phyloP scores from a whole-genome alignment of 192 early-diverging fungal species.

The Backusella circina region DNA sequence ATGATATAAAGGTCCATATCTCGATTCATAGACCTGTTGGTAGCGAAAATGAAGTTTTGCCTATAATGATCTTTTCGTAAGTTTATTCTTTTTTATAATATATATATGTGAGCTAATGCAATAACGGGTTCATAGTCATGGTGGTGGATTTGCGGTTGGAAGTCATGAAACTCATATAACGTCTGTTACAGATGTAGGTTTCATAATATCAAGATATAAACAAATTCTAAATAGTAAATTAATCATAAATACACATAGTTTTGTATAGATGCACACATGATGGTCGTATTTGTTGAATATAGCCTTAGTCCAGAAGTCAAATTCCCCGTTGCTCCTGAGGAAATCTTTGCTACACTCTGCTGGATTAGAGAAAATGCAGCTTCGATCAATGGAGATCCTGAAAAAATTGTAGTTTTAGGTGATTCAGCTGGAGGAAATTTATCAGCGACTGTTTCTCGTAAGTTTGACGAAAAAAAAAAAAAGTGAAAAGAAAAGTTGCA shows the following conservation, averaged over 20 bases:
- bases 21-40: not conserved
- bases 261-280: not conserved
- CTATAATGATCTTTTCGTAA: not conserved
- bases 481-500: no score
- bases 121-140: not conserved
- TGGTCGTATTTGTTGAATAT: slow-evolving; percentile 5
- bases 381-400: not conserved
- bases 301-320: not conserved
- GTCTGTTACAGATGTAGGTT: not conserved
- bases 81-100: not conserved
- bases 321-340: slow-evolving; percentile 4
- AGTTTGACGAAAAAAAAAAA: not conserved
- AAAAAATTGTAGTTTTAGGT: slow-evolving; percentile 9
- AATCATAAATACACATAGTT: not conserved
- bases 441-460: not conserved
- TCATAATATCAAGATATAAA: not conserved
- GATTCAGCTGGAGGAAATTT: slow-evolving; percentile 24
- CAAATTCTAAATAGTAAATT: no score
- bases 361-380: not conserved
- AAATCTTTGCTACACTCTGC: slow-evolving; percentile 6
- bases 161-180: not conserved
- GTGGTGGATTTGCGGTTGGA: not conserved
- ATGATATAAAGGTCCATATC: not conserved
- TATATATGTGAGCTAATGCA: not conserved
- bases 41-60: not conserved